These are phyloP conservation scores for Globisporangium radiosum DNA, from an alignment of 352 stramenopile species.

Conservation along the genomic window DNA sequence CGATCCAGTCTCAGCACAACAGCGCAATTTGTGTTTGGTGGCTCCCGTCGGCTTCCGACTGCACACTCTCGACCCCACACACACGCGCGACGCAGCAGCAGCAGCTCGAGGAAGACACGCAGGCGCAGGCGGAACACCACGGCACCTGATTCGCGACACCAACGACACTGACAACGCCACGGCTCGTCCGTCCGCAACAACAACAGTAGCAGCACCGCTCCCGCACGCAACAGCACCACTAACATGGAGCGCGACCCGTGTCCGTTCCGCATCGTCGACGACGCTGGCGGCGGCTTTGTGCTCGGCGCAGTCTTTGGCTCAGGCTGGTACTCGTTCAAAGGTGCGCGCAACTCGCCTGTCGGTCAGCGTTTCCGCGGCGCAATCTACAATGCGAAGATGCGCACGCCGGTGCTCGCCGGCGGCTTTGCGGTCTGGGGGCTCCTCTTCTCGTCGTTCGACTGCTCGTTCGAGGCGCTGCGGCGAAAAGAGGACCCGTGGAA, in stretches of 20 bases:
- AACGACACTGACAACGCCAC: neutral
- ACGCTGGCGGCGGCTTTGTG: slow-evolving; percentile 96
- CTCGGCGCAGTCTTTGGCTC: slow-evolving; percentile 94
- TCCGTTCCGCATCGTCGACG: slow-evolving; percentile 98
- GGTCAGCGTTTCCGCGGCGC: slow-evolving; percentile 88
- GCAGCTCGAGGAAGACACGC: neutral
- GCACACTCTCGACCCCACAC: neutral
- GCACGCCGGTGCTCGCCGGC: slow-evolving; percentile 90
- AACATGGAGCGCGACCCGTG: slow-evolving; percentile 93
- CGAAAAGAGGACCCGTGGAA: slow-evolving; percentile 99
- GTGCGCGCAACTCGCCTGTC: slow-evolving; percentile 89
- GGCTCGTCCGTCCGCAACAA: neutral
- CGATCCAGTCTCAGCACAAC: too few relatives aligned
- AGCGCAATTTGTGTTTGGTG: neutral
- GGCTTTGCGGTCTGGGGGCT: slow-evolving; percentile 96
- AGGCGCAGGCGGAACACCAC: too few relatives aligned
- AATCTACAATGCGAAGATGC: slow-evolving; percentile 93
- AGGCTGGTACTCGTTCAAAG: slow-evolving; percentile 96
- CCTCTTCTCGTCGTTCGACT: slow-evolving; percentile 98
- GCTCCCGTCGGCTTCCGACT: neutral
- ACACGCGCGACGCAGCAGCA: neutral
- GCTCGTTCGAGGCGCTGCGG: slow-evolving; percentile 93
- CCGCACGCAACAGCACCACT: neutral
- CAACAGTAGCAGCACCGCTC: neutral
- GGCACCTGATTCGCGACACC: neutral